phyloP scores from a whole-genome alignment of 768 basidiomycete genomes.

The Cantharellus anzutake region DNA sequence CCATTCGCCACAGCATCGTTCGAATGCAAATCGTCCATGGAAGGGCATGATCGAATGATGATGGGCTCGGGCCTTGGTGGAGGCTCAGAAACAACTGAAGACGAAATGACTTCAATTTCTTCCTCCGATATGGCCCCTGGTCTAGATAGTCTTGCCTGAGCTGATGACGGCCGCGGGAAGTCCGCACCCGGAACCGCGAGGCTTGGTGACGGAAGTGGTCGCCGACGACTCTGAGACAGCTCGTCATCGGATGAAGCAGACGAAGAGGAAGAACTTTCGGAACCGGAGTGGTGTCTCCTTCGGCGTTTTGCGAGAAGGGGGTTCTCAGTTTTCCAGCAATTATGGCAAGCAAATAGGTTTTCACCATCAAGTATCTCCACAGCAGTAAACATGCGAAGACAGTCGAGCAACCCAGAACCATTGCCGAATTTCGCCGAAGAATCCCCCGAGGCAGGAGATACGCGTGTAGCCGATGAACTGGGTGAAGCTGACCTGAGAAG shows the following conservation, averaged over 20 bases:
- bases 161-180: too few species aligned
- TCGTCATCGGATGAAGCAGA: not conserved
- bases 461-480: conserved; percentile 20
- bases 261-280: not conserved
- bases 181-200: too few species aligned
- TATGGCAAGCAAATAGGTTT: conserved; percentile 81
- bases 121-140: too few species aligned
- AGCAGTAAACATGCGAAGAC: conserved; percentile 69
- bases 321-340: conserved; percentile 86
- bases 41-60: too few species aligned
- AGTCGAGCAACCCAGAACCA: conserved; percentile 28
- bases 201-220: too few species aligned
- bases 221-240: not conserved
- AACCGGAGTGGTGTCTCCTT: not conserved
- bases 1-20: too few species aligned
- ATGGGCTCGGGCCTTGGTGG: too few species aligned
- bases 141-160: too few species aligned
- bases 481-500: not conserved
- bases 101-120: too few species aligned
- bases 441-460: conserved; percentile 12
- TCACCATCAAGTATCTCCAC: conserved; percentile 91
- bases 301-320: conserved; percentile 1
- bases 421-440: not conserved
- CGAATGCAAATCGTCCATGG: too few species aligned
- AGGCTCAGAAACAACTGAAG: too few species aligned